A percentile compares a stretch with the other conserved stretches of the same genome.
Evolutionary conservation across 345 rosid genomes (phyloP).

Genomic region (Salix udensis): DNA sequence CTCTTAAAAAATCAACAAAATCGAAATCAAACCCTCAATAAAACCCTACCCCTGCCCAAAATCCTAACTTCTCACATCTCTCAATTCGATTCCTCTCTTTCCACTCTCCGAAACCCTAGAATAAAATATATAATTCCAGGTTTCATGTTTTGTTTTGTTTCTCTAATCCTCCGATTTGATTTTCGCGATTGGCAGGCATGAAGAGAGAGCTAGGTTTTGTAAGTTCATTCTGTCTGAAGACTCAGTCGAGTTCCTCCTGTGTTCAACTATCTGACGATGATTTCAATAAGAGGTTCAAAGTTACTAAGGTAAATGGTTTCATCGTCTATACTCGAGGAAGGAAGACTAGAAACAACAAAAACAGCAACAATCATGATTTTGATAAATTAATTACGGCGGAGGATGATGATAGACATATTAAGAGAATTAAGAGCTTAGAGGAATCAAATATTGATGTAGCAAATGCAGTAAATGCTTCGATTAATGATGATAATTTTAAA

Average conservation of each 20-base stretch:
- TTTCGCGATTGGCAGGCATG: constrained; percentile 44
- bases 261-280: constrained; percentile 30
- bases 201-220: constrained; percentile 48
- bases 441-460: constrained; percentile 15
- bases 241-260: constrained; percentile 27
- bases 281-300: constrained; percentile 54
- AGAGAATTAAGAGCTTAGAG: constrained; percentile 12
- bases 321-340: constrained; percentile 70
- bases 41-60: constrained; percentile 18
- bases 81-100: background rate
- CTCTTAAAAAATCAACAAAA: background rate
- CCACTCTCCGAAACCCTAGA: constrained; percentile 2
- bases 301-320: constrained; percentile 57
- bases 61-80: background rate
- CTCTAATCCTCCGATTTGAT: constrained; percentile 1
- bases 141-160: background rate
- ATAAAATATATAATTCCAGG: background rate
- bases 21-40: constrained; percentile 4
- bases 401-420: constrained; percentile 16
- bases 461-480: constrained; percentile 8
- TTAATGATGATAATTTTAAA: constrained; percentile 14
- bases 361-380: background rate
- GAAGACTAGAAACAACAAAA: constrained; percentile 1
- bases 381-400: background rate
- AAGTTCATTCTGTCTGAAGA: background rate